Evolutionary conservation across 2,329 filamentous ascomycete genomes (phyloP), one percentile per base, ranked within the genome.

Genomic region (Monilinia fructicola): DNA sequence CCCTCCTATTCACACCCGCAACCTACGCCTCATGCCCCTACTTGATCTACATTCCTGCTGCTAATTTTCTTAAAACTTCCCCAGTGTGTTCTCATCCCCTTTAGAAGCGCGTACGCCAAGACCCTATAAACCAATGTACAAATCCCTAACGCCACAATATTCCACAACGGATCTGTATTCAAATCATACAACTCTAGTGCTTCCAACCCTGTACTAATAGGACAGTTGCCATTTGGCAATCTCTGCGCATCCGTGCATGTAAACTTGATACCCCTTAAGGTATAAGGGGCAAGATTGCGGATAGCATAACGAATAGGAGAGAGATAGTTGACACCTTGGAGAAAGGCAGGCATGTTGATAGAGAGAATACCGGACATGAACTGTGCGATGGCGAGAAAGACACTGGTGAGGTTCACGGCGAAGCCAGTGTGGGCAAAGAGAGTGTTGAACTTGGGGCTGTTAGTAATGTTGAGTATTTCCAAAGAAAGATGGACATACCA

Each of bases 361-460:
- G 86, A 90, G 76, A 93, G 83, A 44, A 92, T 81, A 0, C 90
- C 90, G 0, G 85, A 84, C 83, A 93, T 90, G 73, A 87, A 84
- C 71, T 89, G 88, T 0, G 89, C 87, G 10, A 93, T 84, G 0
- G 86, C 87, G 4, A 93, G 80, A 23, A 93, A 81, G 53, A 91
- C 83, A 0, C 84, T 87, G 70, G 89, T 91, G 66, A 91, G 78
- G 71, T 91, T 92, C 67, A 93, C 85, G 0, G 90, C 89, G 75
- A 93, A 93, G 2, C 90, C 90, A 0, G 89, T 90, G 74, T 93
- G 90, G 10, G 79, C 79, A 75, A 92, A 90, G 11, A 93, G 78
- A 0, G 90, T 92, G 78, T 92, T 92, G 80, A 93, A 93, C 79
- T 76, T 26, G 23, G n/a, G 18, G 38, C 6, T 55, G 26, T 64